phyloP scores from a whole-genome alignment of 305 asterid genomes.

The Fraxinus platypoda region DNA sequence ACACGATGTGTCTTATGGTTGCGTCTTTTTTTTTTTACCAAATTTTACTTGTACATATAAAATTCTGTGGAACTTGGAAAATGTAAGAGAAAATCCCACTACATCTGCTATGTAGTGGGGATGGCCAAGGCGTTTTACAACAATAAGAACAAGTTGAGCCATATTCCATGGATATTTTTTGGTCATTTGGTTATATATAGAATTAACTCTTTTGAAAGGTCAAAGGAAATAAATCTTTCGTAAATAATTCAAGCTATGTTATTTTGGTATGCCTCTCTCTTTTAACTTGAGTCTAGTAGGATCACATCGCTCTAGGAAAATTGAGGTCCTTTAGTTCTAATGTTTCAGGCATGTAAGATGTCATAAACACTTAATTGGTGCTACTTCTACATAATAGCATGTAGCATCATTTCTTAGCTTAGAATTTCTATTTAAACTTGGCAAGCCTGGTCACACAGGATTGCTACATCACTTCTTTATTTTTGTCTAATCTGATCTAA shows the following conservation, averaged over 20 bases:
- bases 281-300: background rate
- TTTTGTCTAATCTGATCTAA: background rate
- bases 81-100: background rate
- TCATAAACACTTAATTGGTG: background rate
- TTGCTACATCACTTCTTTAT: background rate
- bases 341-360: background rate
- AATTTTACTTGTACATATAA: background rate
- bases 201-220: background rate
- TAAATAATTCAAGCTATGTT: background rate
- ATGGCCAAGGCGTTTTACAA: background rate
- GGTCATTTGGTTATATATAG: background rate
- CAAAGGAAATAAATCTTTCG: background rate
- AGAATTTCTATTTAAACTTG: background rate
- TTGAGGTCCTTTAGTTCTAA: background rate
- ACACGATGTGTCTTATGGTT: background rate
- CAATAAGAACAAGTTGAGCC: background rate
- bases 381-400: background rate
- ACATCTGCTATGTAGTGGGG: background rate
- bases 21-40: background rate
- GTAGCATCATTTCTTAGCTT: background rate
- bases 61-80: background rate
- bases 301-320: background rate
- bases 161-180: background rate
- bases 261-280: background rate
- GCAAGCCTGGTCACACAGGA: background rate